A percentile compares a stretch with the other conserved stretches of the same genome.
phyloP scores from a whole-genome alignment of 208 protist genomes.

The Willaertia magna region DNA sequence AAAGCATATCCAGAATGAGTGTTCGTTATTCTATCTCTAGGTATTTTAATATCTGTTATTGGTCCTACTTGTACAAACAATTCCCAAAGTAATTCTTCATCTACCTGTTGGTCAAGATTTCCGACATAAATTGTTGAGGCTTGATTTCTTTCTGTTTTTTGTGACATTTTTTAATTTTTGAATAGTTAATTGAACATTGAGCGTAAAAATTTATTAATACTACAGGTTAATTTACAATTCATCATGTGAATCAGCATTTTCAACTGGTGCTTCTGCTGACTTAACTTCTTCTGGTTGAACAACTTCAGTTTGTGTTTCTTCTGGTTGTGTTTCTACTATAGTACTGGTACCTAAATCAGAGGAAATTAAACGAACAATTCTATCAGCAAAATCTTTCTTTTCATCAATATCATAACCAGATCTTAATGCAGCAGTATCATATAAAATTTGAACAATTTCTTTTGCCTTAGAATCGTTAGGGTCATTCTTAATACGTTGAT shows the following conservation, averaged over 20 bases:
- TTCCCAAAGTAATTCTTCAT: conserved; percentile 71
- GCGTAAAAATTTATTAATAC: too few species aligned
- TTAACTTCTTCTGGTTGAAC: neutral
- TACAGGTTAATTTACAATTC: too few species aligned
- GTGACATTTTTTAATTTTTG: too few species aligned
- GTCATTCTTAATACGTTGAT: conserved; percentile 58
- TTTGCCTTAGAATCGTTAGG: conserved; percentile 55
- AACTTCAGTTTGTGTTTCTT: neutral
- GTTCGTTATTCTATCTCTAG: conserved; percentile 66
- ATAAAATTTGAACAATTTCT: conserved; percentile 82
- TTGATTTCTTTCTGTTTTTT: conserved; percentile 48
- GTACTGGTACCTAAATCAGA: neutral
- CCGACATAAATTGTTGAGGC: conserved; percentile 68
- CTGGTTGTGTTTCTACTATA: neutral
- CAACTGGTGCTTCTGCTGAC: neutral
- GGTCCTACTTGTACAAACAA: conserved; percentile 74
- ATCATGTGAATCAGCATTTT: too few species aligned
- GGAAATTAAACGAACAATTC: neutral
- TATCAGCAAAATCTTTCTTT: neutral
- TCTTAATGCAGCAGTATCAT: conserved; percentile 77
- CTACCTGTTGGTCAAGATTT: conserved; percentile 61
- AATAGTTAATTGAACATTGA: too few species aligned
- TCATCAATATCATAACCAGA: conserved; percentile 69
- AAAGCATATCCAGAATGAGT: conserved; percentile 55
- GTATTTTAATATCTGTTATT: conserved; percentile 66